These are phyloP conservation scores for Astrothelium macrocarpum DNA, from an alignment of 495 filamentous ascomycete species.

Conservation along the genomic window DNA sequence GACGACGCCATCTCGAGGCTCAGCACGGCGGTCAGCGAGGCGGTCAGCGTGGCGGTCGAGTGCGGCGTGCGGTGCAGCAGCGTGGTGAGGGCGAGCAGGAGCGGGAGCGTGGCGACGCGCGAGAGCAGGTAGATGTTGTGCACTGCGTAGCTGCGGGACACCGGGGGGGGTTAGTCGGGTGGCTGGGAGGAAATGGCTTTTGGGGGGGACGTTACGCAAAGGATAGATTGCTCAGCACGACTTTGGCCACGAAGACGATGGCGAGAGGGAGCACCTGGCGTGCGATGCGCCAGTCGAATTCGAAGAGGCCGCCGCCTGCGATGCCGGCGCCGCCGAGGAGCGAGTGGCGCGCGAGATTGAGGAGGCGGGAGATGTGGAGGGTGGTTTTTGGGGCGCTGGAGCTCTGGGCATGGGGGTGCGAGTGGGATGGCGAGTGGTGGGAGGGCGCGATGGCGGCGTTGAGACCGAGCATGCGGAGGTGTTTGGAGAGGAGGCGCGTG, in stretches of 20 bases:
- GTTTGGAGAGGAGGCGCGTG: constrained; percentile 30
- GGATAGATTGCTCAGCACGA: constrained; percentile 42
- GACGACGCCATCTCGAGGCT: constrained; percentile 39
- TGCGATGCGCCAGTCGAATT: constrained; percentile 36
- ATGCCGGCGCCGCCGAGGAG: constrained; percentile 37
- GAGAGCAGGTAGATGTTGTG: constrained; percentile 41
- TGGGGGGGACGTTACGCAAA: constrained; percentile 33
- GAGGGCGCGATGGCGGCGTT: constrained; percentile 33
- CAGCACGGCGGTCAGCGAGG: constrained; percentile 40
- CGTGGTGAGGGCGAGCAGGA: constrained; percentile 38
- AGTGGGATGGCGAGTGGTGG: too few relatives aligned
- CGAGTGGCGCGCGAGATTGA: constrained; percentile 20
- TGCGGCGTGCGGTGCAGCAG: constrained; percentile 34
- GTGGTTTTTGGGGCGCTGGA: neutral
- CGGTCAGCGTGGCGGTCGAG: constrained; percentile 39
- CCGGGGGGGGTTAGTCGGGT: neutral
- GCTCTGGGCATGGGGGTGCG: constrained; percentile 13
- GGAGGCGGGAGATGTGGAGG: constrained; percentile 15
- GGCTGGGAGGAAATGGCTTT: neutral
- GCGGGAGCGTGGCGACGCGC: constrained; percentile 38
- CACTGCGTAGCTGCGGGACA: constrained; percentile 33
- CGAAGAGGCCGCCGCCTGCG: constrained; percentile 42
- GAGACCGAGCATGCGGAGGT: constrained; percentile 32
- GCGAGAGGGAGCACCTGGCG: constrained; percentile 38
- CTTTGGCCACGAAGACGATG: constrained; percentile 38